Percentiles rank a stretch among this genome's conserved stretches.
Conservation (phyloP, 306 rosid genomes). For the Aeschynomene evenia region DNA sequence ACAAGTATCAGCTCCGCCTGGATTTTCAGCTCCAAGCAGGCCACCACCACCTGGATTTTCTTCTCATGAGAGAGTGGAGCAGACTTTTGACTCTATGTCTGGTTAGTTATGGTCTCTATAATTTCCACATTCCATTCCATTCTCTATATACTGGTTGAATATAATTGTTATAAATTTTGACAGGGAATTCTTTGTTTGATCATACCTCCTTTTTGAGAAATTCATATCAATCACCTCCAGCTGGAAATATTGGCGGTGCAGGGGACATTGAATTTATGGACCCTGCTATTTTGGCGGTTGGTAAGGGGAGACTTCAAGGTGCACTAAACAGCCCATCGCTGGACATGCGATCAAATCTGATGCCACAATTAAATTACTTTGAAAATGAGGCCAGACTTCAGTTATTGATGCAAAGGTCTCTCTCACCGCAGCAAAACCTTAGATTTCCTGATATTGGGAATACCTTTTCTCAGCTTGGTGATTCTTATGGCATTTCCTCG, state of each 20-base stretch:
- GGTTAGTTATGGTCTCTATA: constrained; percentile 48
- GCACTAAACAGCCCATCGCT: constrained; percentile 59
- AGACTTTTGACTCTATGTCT: constrained; percentile 58
- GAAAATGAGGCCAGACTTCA: constrained; percentile 87
- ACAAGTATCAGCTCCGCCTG: constrained; percentile 96
- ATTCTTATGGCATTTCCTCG: constrained; percentile 79
- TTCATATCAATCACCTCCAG: constrained; percentile 59
- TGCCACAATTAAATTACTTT: constrained; percentile 62
- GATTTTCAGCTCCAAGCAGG: constrained; percentile 90
- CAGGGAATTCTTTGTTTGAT: constrained; percentile 73
- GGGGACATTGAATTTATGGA: constrained; percentile 90
- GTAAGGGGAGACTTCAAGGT: constrained; percentile 87
- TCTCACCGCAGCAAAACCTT: constrained; percentile 66
- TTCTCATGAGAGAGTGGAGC: constrained; percentile 79
- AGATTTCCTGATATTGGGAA: constrained; percentile 72
- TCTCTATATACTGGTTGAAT: neutral
- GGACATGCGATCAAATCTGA: constrained; percentile 68
- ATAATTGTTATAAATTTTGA: neutral
- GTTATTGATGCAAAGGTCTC: constrained; percentile 86
- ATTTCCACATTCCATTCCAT: neutral
- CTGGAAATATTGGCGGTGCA: constrained; percentile 57
- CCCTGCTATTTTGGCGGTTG: constrained; percentile 99
- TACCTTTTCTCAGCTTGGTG: constrained; percentile 68
- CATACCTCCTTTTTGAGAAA: constrained; percentile 69
- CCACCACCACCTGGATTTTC: constrained; percentile 97